A percentile compares a stretch with the other conserved stretches of the same genome.
These are phyloP conservation scores for Candida saitoana DNA, from an alignment of 805 yeast genomes.

Conservation along the genomic window DNA sequence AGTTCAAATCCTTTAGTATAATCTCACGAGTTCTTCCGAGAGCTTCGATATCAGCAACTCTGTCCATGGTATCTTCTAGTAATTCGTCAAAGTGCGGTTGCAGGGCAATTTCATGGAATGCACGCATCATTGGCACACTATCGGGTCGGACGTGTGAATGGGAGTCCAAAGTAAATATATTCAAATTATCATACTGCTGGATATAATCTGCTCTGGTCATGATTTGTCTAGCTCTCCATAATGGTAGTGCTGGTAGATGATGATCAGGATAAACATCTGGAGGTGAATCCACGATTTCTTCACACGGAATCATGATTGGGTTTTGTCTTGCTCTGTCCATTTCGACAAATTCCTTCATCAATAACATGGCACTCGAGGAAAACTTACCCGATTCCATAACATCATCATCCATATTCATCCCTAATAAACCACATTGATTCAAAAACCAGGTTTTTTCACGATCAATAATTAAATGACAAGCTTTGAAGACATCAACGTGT, in stretches of 20 bases:
- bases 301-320: constrained; percentile 16
- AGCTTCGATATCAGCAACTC: constrained; percentile 74
- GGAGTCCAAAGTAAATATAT: constrained; percentile 76
- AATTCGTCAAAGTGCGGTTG: constrained; percentile 69
- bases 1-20: constrained; percentile 62
- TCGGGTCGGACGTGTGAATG: constrained; percentile 73
- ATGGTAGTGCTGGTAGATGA: constrained; percentile 64
- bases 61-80: constrained; percentile 57
- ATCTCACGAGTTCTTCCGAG: constrained; percentile 75
- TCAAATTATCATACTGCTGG: constrained; percentile 67
- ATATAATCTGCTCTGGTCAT: constrained; percentile 85
- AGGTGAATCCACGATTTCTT: constrained; percentile 31
- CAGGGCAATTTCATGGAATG: constrained; percentile 71
- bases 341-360: constrained; percentile 67
- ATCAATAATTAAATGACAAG: constrained; percentile 69
- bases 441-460: constrained; percentile 82
- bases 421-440: constrained; percentile 76
- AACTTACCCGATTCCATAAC: constrained; percentile 83
- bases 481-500: constrained; percentile 50
- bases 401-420: constrained; percentile 81
- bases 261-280: constrained; percentile 35
- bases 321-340: constrained; percentile 47
- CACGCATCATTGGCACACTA: constrained; percentile 86
- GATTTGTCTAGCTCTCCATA: constrained; percentile 80
- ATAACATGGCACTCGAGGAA: constrained; percentile 66